Evolutionary conservation across 2,329 filamentous ascomycete genomes (phyloP).

Genomic region (Aureobasidium pullulans): DNA sequence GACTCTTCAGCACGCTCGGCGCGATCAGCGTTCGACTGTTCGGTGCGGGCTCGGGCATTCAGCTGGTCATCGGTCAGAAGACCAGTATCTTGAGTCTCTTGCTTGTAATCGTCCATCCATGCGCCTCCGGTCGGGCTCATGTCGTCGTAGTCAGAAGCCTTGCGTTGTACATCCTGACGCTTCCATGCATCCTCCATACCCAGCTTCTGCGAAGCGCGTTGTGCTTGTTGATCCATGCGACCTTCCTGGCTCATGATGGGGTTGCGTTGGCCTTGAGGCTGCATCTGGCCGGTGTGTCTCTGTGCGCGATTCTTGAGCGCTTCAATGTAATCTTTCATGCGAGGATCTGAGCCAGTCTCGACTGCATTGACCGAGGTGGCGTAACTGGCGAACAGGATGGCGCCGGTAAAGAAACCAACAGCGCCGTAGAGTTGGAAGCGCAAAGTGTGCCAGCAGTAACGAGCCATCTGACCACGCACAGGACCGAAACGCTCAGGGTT

Average conservation of each 20-base stretch:
- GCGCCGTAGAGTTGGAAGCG: conserved; percentile 24
- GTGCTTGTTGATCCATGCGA: conserved; percentile 15
- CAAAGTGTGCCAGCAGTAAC: conserved; percentile 25
- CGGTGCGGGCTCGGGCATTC: conserved; percentile 17
- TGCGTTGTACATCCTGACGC: conserved; percentile 11
- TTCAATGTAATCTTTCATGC: conserved; percentile 32
- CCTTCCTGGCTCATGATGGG: conserved; percentile 13
- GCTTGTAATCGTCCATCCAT: conserved; percentile 26
- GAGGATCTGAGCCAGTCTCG: conserved; percentile 32
- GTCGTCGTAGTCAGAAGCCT: conserved; percentile 26
- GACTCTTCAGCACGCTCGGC: neutral
- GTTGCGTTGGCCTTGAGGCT: conserved; percentile 11
- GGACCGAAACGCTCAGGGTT: conserved; percentile 31
- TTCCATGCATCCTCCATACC: conserved; percentile 8
- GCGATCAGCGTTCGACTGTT: conserved; percentile 14
- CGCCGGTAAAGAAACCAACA: conserved; percentile 29
- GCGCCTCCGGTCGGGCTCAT: conserved; percentile 33
- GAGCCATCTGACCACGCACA: conserved; percentile 29
- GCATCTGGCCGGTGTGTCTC: conserved; percentile 15
- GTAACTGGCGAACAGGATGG: conserved; percentile 25
- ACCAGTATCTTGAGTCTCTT: conserved; percentile 20
- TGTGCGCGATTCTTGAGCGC: conserved; percentile 28
- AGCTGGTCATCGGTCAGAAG: conserved; percentile 27
- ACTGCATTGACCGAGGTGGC: conserved; percentile 28
- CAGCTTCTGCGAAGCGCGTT: neutral